Conservation (phyloP, 768 basidiomycete species). For the Agrocybe pediades region DNA sequence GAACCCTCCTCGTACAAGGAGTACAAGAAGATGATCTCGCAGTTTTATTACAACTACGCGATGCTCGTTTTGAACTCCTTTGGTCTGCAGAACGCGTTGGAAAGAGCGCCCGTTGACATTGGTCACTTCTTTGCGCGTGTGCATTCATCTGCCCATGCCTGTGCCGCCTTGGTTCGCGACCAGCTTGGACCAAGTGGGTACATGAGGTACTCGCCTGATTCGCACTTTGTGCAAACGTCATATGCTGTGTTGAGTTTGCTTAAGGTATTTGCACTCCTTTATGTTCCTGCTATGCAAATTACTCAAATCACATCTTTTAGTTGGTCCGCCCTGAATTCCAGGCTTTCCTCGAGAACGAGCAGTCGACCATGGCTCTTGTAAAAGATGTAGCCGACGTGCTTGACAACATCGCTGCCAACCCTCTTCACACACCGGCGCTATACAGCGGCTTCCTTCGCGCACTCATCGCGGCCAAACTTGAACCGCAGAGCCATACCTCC, state of each 20-base stretch:
- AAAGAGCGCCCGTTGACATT: slow-evolving; percentile 69
- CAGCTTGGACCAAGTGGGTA: slow-evolving; percentile 75
- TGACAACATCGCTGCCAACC: slow-evolving; percentile 74
- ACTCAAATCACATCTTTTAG: slow-evolving; percentile 36
- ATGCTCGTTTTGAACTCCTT: slow-evolving; percentile 93
- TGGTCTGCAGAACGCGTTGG: slow-evolving; percentile 94
- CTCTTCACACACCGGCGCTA: slow-evolving; percentile 86
- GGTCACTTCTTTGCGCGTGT: slow-evolving; percentile 85
- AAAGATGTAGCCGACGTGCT: slow-evolving; percentile 82
- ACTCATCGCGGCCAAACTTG: slow-evolving; percentile 60
- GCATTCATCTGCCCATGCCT: slow-evolving; percentile 69
- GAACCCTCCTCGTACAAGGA: slow-evolving; percentile 26
- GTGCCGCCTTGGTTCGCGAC: slow-evolving; percentile 75
- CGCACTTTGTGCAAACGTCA: slow-evolving; percentile 88
- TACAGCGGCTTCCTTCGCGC: slow-evolving; percentile 85
- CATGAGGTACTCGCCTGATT: slow-evolving; percentile 85
- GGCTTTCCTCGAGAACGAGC: slow-evolving; percentile 72
- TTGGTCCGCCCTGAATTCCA: slow-evolving; percentile 85
- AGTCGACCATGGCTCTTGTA: slow-evolving; percentile 67
- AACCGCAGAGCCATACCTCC: slow-evolving; percentile 15
- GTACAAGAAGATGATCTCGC: slow-evolving; percentile 54
- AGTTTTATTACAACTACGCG: slow-evolving; percentile 85
- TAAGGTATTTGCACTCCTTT: slow-evolving; percentile 56
- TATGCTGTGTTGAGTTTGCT: slow-evolving; percentile 92
- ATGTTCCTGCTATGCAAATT: background rate